These are phyloP conservation scores for Saprolegnia diclina DNA, from an alignment of 352 stramenopile genomes.

Conservation along the genomic window DNA sequence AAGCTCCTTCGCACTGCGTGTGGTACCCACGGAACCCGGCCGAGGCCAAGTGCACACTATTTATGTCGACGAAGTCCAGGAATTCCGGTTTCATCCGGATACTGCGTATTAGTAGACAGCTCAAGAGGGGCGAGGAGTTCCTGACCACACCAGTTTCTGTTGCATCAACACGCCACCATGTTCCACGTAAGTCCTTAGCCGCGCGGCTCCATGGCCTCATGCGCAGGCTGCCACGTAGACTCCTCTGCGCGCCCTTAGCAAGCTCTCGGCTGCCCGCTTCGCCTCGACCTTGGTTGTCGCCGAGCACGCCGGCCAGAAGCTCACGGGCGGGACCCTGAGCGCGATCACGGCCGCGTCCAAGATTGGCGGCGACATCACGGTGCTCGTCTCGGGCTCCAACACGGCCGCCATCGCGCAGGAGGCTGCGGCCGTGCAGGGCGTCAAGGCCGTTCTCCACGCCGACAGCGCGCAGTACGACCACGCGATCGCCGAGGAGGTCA, in stretches of 20 bases:
- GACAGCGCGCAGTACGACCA: slow-evolving; percentile 86
- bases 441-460: slow-evolving; percentile 77
- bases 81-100: slow-evolving; percentile 9
- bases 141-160: slow-evolving; percentile 14
- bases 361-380: slow-evolving; percentile 74
- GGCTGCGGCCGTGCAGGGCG: slow-evolving; percentile 70
- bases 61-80: not conserved
- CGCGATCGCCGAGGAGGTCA: slow-evolving; percentile 81
- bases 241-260: slow-evolving; percentile 21
- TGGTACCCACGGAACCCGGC: no score
- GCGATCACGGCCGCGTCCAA: slow-evolving; percentile 81
- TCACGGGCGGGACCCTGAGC: slow-evolving; percentile 71
- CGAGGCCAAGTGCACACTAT: no score
- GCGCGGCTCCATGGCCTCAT: not conserved
- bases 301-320: slow-evolving; percentile 72
- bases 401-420: slow-evolving; percentile 48
- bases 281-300: slow-evolving; percentile 84
- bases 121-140: not conserved
- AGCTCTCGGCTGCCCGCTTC: slow-evolving; percentile 25
- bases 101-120: slow-evolving; percentile 13
- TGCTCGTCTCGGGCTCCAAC: slow-evolving; percentile 70
- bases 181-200: slow-evolving; percentile 4
- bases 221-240: slow-evolving; percentile 18
- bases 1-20: no score
- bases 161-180: slow-evolving; percentile 6